Percentiles rank a stretch among this genome's conserved stretches.
Conservation (phyloP, 495 filamentous ascomycete genomes). For the Penicillium roqueforti region DNA sequence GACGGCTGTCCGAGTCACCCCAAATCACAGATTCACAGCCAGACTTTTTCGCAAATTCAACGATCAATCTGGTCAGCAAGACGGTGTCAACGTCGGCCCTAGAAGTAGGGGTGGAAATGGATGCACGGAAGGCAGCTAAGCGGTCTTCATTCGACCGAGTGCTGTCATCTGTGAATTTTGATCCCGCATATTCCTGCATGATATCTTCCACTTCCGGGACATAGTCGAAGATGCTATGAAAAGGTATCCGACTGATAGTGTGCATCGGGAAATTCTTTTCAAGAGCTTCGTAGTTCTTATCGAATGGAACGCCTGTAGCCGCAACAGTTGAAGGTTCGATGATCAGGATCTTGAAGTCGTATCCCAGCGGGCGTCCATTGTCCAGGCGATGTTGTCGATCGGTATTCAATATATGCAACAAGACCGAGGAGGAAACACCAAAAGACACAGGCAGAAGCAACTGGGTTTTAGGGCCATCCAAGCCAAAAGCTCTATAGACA, state of each 20-base stretch:
- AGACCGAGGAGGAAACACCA: slow-evolving; percentile 72
- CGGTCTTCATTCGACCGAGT: slow-evolving; percentile 35
- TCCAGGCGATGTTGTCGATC: slow-evolving; percentile 59
- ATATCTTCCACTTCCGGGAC: slow-evolving; percentile 31
- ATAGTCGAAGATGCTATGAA: slow-evolving; percentile 55
- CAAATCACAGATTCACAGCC: slow-evolving; percentile 70
- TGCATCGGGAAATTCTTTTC: slow-evolving; percentile 56
- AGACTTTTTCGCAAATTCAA: slow-evolving; percentile 54
- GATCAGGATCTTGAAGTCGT: slow-evolving; percentile 62
- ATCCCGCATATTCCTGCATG: slow-evolving; percentile 25
- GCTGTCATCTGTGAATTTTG: slow-evolving; percentile 27
- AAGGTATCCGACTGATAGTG: slow-evolving; percentile 47
- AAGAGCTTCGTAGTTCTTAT: slow-evolving; percentile 33
- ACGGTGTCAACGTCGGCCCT: slow-evolving; percentile 66
- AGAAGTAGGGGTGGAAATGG: slow-evolving; percentile 67
- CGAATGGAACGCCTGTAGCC: slow-evolving; percentile 19
- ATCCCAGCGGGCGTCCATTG: slow-evolving; percentile 43
- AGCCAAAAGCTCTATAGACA: slow-evolving; percentile 47
- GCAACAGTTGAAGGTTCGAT: slow-evolving; percentile 53
- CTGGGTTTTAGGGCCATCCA: slow-evolving; percentile 36
- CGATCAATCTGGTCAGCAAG: slow-evolving; percentile 64
- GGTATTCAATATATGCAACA: slow-evolving; percentile 70
- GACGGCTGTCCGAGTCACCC: slow-evolving; percentile 79
- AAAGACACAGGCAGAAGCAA: slow-evolving; percentile 78
- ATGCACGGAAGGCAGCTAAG: slow-evolving; percentile 51